These are phyloP conservation scores for Abrus pulchellus DNA, from an alignment of 306 rosid genomes.

Conservation along the genomic window DNA sequence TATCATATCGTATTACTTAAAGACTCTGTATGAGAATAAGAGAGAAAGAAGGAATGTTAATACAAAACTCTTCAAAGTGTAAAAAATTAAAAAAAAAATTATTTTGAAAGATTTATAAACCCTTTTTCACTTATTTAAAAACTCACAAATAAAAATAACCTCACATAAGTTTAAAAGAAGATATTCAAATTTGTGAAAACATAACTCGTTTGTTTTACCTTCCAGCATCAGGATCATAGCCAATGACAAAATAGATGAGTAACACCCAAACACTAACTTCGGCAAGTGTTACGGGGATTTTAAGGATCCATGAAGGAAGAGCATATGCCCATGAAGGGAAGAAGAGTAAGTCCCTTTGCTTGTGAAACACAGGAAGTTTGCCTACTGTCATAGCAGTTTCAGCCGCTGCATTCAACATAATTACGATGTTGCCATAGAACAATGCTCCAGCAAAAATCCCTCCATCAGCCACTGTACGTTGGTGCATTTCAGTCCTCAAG, in stretches of 20 bases:
- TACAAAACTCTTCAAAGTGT: no score
- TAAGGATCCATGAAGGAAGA: slow-evolving; percentile 57
- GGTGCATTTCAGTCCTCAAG: slow-evolving; percentile 71
- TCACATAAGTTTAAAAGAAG: no score
- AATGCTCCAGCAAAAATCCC: slow-evolving; percentile 55
- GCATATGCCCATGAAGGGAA: slow-evolving; percentile 64
- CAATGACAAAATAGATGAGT: slow-evolving; percentile 56
- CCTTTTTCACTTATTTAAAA: no score
- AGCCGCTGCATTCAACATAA: slow-evolving; percentile 57
- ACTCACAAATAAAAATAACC: no score
- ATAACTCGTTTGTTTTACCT: slow-evolving; percentile 41
- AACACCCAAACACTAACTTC: slow-evolving; percentile 61
- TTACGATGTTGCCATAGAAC: slow-evolving; percentile 28
- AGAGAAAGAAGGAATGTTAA: no score
- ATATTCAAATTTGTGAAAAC: not conserved
- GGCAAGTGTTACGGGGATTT: slow-evolving; percentile 42
- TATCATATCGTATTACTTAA: no score
- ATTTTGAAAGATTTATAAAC: no score
- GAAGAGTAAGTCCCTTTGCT: slow-evolving; percentile 58
- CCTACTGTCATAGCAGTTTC: slow-evolving; percentile 51
- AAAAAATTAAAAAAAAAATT: no score
- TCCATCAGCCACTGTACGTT: slow-evolving; percentile 52
- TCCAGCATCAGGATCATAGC: slow-evolving; percentile 55
- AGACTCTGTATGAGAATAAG: no score
- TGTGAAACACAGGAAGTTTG: slow-evolving; percentile 60